Base-by-base conservation (phyloP, 2,329 filamentous ascomycete genomes). In the Elsinoe batatas region DNA sequence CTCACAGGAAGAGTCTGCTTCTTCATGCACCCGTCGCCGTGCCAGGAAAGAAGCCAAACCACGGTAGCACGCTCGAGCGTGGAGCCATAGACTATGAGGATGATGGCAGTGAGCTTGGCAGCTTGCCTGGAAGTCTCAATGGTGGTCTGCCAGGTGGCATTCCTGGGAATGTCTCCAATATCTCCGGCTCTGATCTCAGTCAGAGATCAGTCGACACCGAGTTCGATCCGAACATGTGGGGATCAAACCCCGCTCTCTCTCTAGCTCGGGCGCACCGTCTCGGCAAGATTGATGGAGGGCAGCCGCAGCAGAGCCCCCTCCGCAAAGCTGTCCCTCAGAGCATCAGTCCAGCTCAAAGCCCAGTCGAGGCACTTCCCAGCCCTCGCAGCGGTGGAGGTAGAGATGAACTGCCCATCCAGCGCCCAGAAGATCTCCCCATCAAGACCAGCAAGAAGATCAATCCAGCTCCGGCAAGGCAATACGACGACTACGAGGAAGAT, bases 11-110 rank as follows among this genome's bases (percentile, higher is more conserved):
- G 71, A 90, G 86, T 22, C 69, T 91, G 56, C 88, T 89, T 64
- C 73, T 91, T 37, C 82, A 89, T 65, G 87, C 91, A 68, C 87
- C 87, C 5, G 87, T 91, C 67, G 87, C 87, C 7, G 77, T 85
- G 26, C 82, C 80, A 15, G 87, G 87, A 0, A 83, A 87, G 56
- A 88, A 84, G 0, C 81, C 85, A 66, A 82, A 84, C 22, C 88
- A 88, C 69, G 83, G 87, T 63, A 85, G 80, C 22, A 81, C 84
- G 1, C 76, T 91, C 17, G 87, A 91, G 71, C 32, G 47, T 10
- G 47, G 42, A 20, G 38, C 53, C 65, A 79, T 82, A 42, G 70
- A 70, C 37, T 59, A 64, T 37, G 61, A 65, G 22, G 40, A 46
- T 42, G 55, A 54, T 12, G 47, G 47, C 17, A 51, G 47, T 18